These are phyloP conservation scores for Chlamydomonas reinhardtii DNA, from an alignment of 163 green algal species.

Conservation along the genomic window DNA sequence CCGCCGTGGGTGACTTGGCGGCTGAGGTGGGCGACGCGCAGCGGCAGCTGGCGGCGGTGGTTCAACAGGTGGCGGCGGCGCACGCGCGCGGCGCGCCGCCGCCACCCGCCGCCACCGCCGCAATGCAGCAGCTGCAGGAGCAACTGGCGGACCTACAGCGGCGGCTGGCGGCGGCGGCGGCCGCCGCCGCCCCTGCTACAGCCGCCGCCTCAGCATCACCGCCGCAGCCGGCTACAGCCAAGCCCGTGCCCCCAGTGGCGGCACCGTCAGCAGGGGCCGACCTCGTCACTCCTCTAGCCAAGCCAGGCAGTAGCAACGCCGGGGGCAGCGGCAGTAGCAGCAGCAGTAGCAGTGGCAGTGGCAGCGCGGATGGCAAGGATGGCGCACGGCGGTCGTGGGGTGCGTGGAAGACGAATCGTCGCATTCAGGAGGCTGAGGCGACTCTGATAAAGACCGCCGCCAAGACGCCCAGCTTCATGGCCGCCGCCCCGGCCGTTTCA, in stretches of 20 bases:
- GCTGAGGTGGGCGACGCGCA: constrained; percentile 32
- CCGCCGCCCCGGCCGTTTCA: neutral
- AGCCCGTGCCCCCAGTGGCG: neutral
- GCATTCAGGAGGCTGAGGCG: constrained; percentile 36
- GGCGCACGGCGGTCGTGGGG: constrained; percentile 38
- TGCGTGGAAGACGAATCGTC: constrained; percentile 44
- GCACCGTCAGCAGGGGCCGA: neutral
- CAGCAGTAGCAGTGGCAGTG: neutral
- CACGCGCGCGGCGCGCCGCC: constrained; percentile 9
- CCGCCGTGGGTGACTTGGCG: neutral
- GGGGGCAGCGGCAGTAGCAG: neutral
- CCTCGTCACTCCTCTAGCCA: constrained; percentile 5
- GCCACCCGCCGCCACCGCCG: constrained; percentile 2
- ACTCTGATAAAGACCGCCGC: constrained; percentile 40
- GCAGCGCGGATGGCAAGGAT: constrained; percentile 23
- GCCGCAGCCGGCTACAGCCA: neutral
- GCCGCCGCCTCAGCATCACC: neutral
- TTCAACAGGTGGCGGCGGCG: constrained; percentile 16
- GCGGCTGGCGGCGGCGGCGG: neutral
- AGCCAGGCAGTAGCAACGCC: neutral
- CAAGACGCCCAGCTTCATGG: neutral
- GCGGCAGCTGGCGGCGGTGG: constrained; percentile 20
- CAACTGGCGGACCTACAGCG: constrained; percentile 30
- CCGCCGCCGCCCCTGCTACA: neutral
- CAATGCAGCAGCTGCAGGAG: constrained; percentile 32